Conservation (phyloP, 257 asterid species). For the Scutellaria galericulata region DNA sequence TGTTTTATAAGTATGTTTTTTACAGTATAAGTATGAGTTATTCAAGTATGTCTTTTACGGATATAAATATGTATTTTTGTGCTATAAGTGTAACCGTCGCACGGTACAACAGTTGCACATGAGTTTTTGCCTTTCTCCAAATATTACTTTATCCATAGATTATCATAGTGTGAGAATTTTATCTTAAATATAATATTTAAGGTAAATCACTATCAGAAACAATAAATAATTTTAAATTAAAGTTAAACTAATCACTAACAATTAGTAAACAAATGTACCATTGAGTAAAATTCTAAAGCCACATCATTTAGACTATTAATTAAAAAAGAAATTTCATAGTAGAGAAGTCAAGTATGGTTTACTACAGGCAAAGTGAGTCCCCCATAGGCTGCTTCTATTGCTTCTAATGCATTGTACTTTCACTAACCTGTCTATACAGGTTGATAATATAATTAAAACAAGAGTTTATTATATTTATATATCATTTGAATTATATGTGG, state of each 20-base stretch:
- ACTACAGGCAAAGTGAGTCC: neutral
- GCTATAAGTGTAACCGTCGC: no score
- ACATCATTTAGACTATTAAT: neutral
- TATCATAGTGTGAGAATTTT: neutral
- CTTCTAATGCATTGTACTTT: conserved; percentile 9
- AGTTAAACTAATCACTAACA: neutral
- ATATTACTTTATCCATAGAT: neutral
- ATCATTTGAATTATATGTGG: no score
- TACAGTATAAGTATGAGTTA: no score
- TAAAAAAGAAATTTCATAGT: conserved; percentile 3
- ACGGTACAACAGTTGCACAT: no score
- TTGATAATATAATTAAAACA: neutral
- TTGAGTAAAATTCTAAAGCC: neutral
- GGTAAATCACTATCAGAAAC: neutral
- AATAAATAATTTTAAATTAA: conserved; percentile 9
- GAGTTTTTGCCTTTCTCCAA: no score
- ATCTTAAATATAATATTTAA: neutral
- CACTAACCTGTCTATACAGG: neutral
- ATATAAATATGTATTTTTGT: no score
- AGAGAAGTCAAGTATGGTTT: conserved; percentile 34
- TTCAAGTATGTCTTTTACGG: no score
- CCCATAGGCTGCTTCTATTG: conserved; percentile 20
- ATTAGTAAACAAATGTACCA: conserved; percentile 9
- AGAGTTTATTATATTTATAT: no score
- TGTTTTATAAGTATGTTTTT: no score